A percentile compares a stretch with the other conserved stretches of the same genome.
These are phyloP conservation scores for Pythium chondricola DNA, from an alignment of 352 stramenopile genomes.

Conservation along the genomic window DNA sequence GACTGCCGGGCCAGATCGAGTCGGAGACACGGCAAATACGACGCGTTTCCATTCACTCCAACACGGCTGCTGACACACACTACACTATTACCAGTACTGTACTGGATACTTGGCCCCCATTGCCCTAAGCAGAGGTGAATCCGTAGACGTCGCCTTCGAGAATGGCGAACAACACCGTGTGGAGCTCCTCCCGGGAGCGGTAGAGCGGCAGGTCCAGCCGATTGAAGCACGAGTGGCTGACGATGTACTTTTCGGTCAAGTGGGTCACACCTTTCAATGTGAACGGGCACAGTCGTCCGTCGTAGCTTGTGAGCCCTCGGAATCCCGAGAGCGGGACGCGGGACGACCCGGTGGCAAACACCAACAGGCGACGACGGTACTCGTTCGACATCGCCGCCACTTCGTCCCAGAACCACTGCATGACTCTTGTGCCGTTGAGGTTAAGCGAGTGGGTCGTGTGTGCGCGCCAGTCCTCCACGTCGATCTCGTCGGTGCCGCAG, in stretches of 20 bases:
- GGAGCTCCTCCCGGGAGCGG: constrained; percentile 51
- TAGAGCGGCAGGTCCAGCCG: constrained; percentile 88
- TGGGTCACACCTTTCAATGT: constrained; percentile 48
- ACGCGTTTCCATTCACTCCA: no score
- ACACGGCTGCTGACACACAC: no score
- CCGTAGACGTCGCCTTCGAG: constrained; percentile 22
- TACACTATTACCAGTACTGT: background rate
- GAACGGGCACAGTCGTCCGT: constrained; percentile 61
- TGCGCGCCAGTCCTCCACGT: constrained; percentile 92
- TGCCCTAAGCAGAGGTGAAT: constrained; percentile 14
- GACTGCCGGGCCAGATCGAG: no score
- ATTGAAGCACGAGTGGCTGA: constrained; percentile 18
- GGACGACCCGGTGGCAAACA: constrained; percentile 73
- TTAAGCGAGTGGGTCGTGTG: constrained; percentile 64
- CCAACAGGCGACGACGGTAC: constrained; percentile 56
- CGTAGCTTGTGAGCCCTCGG: constrained; percentile 61
- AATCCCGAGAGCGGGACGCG: constrained; percentile 69
- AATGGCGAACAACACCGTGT: constrained; percentile 20
- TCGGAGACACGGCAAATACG: no score
- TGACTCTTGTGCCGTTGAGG: constrained; percentile 27
- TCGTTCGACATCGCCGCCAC: constrained; percentile 82
- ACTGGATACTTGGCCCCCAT: background rate
- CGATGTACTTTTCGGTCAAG: constrained; percentile 7
- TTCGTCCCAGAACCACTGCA: constrained; percentile 95
- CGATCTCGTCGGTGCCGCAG: constrained; percentile 92